Evolutionary conservation across 495 filamentous ascomycete genomes (phyloP).

Genomic region (Aspergillus bridgeri): DNA sequence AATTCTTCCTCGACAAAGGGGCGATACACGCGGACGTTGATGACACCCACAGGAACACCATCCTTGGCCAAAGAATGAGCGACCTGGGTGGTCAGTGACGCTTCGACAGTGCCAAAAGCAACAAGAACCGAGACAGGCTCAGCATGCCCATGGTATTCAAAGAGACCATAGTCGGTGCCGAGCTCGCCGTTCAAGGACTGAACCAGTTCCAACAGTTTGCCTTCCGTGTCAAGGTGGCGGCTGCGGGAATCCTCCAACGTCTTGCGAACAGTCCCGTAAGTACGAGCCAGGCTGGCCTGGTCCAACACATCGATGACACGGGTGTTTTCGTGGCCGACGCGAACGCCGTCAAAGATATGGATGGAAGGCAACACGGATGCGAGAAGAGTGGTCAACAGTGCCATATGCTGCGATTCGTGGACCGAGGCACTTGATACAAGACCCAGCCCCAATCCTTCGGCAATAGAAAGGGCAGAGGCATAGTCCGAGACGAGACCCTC

Average conservation of each 20-base stretch:
- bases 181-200: slow-evolving; percentile 86
- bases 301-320: slow-evolving; percentile 82
- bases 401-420: slow-evolving; percentile 94
- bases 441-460: slow-evolving; percentile 89
- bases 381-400: slow-evolving; percentile 80
- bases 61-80: slow-evolving; percentile 65
- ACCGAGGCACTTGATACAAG: slow-evolving; percentile 80
- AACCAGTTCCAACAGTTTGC: slow-evolving; percentile 70
- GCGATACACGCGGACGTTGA: slow-evolving; percentile 89
- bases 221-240: slow-evolving; percentile 69
- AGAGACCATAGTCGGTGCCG: slow-evolving; percentile 85
- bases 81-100: slow-evolving; percentile 79
- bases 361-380: slow-evolving; percentile 77
- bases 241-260: slow-evolving; percentile 57
- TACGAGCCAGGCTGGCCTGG: slow-evolving; percentile 62
- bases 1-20: slow-evolving; percentile 95
- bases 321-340: slow-evolving; percentile 78
- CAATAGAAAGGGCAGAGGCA: slow-evolving; percentile 69
- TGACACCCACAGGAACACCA: slow-evolving; percentile 73
- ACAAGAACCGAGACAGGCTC: slow-evolving; percentile 77
- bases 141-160: slow-evolving; percentile 90
- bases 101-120: slow-evolving; percentile 87
- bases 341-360: slow-evolving; percentile 90
- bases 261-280: slow-evolving; percentile 66
- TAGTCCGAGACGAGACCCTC: slow-evolving; percentile 85